Evolutionary conservation across 78 protist species (phyloP).

Genomic region (Dictyostelium firmibasis): DNA sequence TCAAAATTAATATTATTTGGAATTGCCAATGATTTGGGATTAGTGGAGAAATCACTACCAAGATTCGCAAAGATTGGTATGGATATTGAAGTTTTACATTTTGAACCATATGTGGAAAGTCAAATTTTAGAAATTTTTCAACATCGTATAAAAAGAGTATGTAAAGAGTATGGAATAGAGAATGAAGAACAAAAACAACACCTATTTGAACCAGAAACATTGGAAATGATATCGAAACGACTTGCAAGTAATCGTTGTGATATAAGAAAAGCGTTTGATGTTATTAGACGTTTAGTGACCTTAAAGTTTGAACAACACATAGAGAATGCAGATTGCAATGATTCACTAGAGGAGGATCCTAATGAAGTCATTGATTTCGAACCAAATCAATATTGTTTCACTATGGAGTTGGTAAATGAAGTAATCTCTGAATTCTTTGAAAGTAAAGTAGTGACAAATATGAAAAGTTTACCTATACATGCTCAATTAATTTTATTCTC

Average conservation of each 20-base stretch:
- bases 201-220: conserved; percentile 1
- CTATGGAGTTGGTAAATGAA: conserved; percentile 22
- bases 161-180: background rate
- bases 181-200: background rate
- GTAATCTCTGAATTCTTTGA: conserved; percentile 11
- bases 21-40: conserved; percentile 51
- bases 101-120: conserved; percentile 6
- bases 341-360: background rate
- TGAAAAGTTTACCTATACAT: conserved; percentile 25
- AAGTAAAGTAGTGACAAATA: background rate
- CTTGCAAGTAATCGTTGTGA: conserved; percentile 12
- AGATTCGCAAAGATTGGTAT: background rate
- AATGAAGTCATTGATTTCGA: background rate
- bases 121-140: conserved; percentile 15
- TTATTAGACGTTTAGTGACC: background rate
- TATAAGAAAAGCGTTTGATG: conserved; percentile 54
- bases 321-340: background rate
- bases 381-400: background rate
- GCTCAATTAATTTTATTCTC: conserved; percentile 11
- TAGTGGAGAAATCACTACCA: conserved; percentile 22
- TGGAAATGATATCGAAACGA: background rate
- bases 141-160: background rate
- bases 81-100: background rate
- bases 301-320: background rate
- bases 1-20: conserved; percentile 40